Evolutionary conservation across 176 grass and related monocot genomes (phyloP).

Genomic region (Puccinellia tenuiflora): DNA sequence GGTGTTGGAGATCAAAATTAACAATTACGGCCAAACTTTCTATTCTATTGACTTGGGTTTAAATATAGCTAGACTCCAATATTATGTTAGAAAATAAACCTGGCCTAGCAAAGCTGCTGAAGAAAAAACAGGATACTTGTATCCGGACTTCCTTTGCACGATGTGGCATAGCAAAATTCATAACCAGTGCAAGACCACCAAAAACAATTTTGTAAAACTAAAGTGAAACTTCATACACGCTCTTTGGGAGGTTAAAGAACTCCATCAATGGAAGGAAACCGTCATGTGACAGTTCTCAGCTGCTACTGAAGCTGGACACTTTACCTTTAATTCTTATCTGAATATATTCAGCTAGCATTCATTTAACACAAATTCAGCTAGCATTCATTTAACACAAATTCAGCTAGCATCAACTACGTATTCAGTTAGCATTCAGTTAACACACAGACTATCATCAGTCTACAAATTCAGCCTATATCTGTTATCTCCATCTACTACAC

Average conservation of each 20-base stretch:
- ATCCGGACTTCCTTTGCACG: constrained; percentile 64
- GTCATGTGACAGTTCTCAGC: too few relatives aligned
- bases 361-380: background rate
- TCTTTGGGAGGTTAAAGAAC: too few relatives aligned
- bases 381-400: too few relatives aligned
- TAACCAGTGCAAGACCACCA: constrained; percentile 32
- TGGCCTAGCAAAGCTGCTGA: constrained; percentile 21
- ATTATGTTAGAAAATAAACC: constrained; percentile 42
- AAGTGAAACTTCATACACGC: too few relatives aligned
- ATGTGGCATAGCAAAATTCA: constrained; percentile 65
- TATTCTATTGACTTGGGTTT: too few relatives aligned
- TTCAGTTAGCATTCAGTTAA: background rate
- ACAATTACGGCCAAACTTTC: constrained; percentile 3
- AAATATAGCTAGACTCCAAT: background rate
- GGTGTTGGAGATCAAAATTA: constrained; percentile 43
- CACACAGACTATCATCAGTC: background rate
- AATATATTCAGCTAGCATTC: background rate
- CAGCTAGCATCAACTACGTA: background rate
- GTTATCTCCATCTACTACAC: background rate
- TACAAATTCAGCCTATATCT: background rate
- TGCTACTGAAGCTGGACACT: too few relatives aligned
- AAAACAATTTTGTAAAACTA: too few relatives aligned
- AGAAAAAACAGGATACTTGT: constrained; percentile 73
- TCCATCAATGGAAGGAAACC: too few relatives aligned
- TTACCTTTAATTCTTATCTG: too few relatives aligned